Evolutionary conservation across 2,329 filamentous ascomycete genomes (phyloP).

Genomic region (Penicillium glabrum): DNA sequence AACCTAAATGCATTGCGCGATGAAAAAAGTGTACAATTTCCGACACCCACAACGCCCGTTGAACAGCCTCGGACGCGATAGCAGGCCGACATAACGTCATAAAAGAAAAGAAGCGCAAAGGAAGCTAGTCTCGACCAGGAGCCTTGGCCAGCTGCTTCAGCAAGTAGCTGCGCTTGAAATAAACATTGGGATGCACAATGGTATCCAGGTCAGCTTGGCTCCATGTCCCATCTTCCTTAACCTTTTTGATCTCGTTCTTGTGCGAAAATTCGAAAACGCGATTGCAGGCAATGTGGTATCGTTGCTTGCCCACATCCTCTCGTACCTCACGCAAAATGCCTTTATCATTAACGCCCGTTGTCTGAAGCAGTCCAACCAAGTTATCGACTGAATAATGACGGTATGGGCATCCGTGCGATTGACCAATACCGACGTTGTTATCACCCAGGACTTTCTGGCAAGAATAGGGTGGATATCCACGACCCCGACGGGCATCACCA

Average conservation of each 20-base stretch:
- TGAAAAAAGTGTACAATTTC: conserved; percentile 10
- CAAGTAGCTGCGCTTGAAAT: conserved; percentile 92
- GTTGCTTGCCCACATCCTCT: conserved; percentile 83
- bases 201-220: conserved; percentile 80
- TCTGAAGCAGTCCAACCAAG: conserved; percentile 71
- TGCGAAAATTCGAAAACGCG: conserved; percentile 89
- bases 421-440: conserved; percentile 79
- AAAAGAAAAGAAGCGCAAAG: conserved; percentile 31
- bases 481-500: conserved; percentile 78
- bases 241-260: conserved; percentile 72
- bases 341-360: conserved; percentile 75
- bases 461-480: conserved; percentile 86
- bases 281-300: conserved; percentile 95
- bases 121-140: conserved; percentile 43
- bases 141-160: conserved; percentile 72
- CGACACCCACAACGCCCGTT: conserved; percentile 16
- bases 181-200: conserved; percentile 95
- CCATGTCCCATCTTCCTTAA: conserved; percentile 72
- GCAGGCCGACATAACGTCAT: conserved; percentile 47
- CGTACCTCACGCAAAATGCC: conserved; percentile 76
- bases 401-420: conserved; percentile 95
- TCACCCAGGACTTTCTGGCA: conserved; percentile 96
- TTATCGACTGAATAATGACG: conserved; percentile 90
- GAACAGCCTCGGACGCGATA: conserved; percentile 12
- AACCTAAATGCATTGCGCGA: conserved; percentile 5